Base-by-base conservation (phyloP, 768 basidiomycete species). In the Xanthoconium purpureum region DNA sequence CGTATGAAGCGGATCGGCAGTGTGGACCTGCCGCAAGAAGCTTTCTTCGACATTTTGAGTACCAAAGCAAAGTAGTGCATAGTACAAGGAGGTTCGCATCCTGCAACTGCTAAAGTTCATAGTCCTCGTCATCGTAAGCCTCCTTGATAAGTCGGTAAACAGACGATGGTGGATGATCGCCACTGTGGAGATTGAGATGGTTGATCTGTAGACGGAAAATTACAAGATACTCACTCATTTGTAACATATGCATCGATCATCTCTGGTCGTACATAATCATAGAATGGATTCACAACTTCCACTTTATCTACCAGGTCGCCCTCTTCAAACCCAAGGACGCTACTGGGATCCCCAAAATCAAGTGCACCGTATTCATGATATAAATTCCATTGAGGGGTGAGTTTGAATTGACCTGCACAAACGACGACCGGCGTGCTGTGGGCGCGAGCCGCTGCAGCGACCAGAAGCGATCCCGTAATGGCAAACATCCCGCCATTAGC, bases 401-500 rank as follows among this genome's bases (percentile, higher is more conserved):
- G 77, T 70, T 99, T 99, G 77, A 94, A 99, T 73, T 97, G 94
- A 3, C 96, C 97, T 3, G 92, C 89, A 66, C 91, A 93, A 13
- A 97, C 90, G 37, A 96, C 90, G 43, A 98, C 89, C 0, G 94
- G 94, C 18, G 92, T 94, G 64, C 88, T 85, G 74, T 97, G 94
- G 30, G 87, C 89, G 54, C 84, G 84, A 36, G 95, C 95, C 47
- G 94, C 94, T 24, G 88, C 84, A 5, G 91, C 92, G 2, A 87
- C 91, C 42, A 94, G 77, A 17, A 94, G 80, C 2, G 92, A 89
- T 18, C 95, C 95, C 1, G 89, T 82, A 43, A 91, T 82, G 15
- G 91, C 89, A 71, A 96, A 94, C 82, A 98, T 88, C 14, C 95
- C 94, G 14, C 97, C 97, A 66, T 98, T 96, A 28, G 96, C 95